Base-by-base conservation (phyloP, 768 basidiomycete genomes). In the Amanita exitialis region DNA sequence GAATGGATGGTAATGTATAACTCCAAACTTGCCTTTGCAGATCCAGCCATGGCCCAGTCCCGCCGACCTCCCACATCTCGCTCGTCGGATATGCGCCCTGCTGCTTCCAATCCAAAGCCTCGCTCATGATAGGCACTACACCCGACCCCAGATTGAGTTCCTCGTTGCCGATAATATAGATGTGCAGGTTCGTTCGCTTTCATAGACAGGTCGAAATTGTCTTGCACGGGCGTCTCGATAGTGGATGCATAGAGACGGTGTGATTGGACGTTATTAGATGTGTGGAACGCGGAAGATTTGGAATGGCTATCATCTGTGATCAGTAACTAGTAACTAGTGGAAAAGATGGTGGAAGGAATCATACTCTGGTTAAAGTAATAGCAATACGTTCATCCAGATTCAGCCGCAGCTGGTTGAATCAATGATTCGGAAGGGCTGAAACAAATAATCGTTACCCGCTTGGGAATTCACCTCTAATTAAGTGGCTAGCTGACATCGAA, bases 361-460 rank as follows among this genome's bases (percentile, higher is more conserved):
- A 34, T 56, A 74, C 75, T 51, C 57, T 9, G 80, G 63, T 0
- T 62, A 59, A 37, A 77, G 61, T 0, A 67, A 68, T 68, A 0
- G 84, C 86, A 12, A 93, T 77, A 1, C 76, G 64, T 1, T 74
- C 55, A 57, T 95, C 90, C 21, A 95, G 69, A 56, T 79, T 79
- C 12, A 97, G 71, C 46, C 81, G 76, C 16, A 90, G 73, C 54
- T 89, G 85, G 55, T 79, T 80, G 56, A 79, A 78, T 6, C n/a
- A n/a, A n/a, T n/a, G n/a, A n/a, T n/a, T n/a, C n/a, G n/a, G n/a
- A n/a, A n/a, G n/a, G n/a, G n/a, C n/a, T n/a, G n/a, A n/a, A n/a
- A n/a, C n/a, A n/a, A n/a, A n/a, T n/a, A n/a, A n/a, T n/a, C n/a
- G n/a, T n/a, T n/a, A n/a, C n/a, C n/a, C n/a, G n/a, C n/a, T n/a